Evolutionary conservation across 345 rosid genomes (phyloP).

Genomic region (Gossypium raimondii): DNA sequence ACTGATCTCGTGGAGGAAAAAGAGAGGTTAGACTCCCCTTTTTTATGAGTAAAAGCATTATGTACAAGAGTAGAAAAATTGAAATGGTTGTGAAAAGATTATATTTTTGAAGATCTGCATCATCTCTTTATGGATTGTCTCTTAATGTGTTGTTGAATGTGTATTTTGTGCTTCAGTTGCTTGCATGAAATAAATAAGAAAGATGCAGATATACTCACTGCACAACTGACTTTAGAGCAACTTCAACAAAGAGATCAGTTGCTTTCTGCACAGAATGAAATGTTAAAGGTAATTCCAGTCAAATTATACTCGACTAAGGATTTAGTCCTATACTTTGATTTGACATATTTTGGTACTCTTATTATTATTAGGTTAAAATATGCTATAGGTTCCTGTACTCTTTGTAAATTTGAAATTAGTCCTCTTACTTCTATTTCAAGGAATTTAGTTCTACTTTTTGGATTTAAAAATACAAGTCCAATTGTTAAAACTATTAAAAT

Average conservation of each 20-base stretch:
- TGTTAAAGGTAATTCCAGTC: slow-evolving; percentile 54
- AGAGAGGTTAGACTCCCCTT: slow-evolving; percentile 49
- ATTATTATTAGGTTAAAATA: no score
- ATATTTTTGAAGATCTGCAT: neutral
- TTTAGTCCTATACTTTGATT: no score
- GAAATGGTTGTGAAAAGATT: neutral
- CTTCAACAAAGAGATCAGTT: slow-evolving; percentile 74
- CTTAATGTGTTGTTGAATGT: neutral
- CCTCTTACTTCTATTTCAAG: no score
- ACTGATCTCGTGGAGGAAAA: slow-evolving; percentile 57
- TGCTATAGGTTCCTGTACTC: no score
- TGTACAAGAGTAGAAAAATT: neutral
- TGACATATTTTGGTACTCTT: no score
- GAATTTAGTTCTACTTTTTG: no score
- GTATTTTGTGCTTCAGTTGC: slow-evolving; percentile 39
- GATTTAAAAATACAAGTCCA: no score
- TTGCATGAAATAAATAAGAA: slow-evolving; percentile 51
- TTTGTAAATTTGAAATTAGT: no score
- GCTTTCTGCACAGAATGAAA: slow-evolving; percentile 75
- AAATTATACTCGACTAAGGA: neutral
- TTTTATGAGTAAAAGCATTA: neutral
- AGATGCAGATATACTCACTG: slow-evolving; percentile 58
- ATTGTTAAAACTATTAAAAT: no score
- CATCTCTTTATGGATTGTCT: neutral
- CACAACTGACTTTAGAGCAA: slow-evolving; percentile 59